A percentile compares a stretch with the other conserved stretches of the same genome.
These are phyloP conservation scores for Wickerhamiella dianesei DNA, from an alignment of 805 yeast genomes.

Conservation along the genomic window DNA sequence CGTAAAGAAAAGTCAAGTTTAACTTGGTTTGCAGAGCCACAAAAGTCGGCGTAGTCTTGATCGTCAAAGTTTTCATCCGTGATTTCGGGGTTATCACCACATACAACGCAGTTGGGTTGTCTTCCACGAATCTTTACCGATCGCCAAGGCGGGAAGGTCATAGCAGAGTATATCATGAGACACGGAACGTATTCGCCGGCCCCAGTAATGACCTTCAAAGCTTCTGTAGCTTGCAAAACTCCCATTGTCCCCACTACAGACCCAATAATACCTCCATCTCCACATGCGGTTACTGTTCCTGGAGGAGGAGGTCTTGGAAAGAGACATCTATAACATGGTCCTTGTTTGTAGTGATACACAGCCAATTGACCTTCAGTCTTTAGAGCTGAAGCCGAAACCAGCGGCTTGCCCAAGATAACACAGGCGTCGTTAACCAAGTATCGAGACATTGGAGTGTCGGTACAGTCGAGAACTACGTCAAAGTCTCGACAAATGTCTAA, in stretches of 20 bases:
- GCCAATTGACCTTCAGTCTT: conserved; percentile 84
- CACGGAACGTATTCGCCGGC: conserved; percentile 51
- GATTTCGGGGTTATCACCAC: conserved; percentile 44
- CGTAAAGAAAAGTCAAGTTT: conserved; percentile 21
- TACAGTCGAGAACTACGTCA: conserved; percentile 80
- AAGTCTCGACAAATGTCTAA: conserved; percentile 47
- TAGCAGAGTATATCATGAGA: conserved; percentile 41
- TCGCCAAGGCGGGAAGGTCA: conserved; percentile 41
- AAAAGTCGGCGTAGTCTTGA: conserved; percentile 57
- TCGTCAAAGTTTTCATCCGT: conserved; percentile 34
- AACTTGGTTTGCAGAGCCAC: conserved; percentile 39
- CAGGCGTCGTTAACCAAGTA: conserved; percentile 79
- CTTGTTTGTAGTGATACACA: conserved; percentile 56
- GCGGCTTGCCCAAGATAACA: conserved; percentile 50
- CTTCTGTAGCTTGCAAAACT: conserved; percentile 73
- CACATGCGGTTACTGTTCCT: conserved; percentile 65
- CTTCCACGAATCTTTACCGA: conserved; percentile 68
- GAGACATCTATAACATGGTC: conserved; percentile 88
- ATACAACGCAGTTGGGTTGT: conserved; percentile 45
- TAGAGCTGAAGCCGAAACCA: conserved; percentile 86
- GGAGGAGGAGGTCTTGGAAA: conserved; percentile 87
- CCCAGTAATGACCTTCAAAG: conserved; percentile 57
- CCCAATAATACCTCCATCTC: conserved; percentile 89
- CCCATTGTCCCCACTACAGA: conserved; percentile 95
- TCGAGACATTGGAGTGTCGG: conserved; percentile 82